A percentile compares a stretch with the other conserved stretches of the same genome.
Conservation (phyloP, 306 rosid genomes). For the Quercus engelmannii region DNA sequence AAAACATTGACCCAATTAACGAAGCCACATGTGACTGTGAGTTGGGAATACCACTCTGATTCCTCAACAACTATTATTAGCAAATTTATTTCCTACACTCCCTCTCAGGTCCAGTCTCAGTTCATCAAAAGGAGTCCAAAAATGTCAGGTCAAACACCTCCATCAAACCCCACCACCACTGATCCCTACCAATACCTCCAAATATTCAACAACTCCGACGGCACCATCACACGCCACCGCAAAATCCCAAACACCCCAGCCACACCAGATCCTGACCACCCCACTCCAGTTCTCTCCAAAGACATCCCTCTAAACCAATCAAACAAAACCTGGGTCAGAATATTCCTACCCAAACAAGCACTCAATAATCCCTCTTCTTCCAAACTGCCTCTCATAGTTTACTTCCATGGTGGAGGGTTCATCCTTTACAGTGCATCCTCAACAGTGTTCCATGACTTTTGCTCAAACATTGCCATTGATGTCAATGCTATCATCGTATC, state of each 20-base stretch:
- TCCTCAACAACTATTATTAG: too few relatives aligned
- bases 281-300: slow-evolving; percentile 35
- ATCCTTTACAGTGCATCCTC: slow-evolving; percentile 16
- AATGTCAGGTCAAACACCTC: not conserved
- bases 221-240: slow-evolving; percentile 33
- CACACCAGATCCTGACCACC: slow-evolving; percentile 27
- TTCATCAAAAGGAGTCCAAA: too few relatives aligned
- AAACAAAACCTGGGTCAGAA: slow-evolving; percentile 33
- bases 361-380: slow-evolving; percentile 4
- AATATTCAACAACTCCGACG: slow-evolving; percentile 31
- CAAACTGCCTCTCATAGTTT: slow-evolving; percentile 42
- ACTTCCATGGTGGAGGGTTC: slow-evolving; percentile 53
- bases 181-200: slow-evolving; percentile 39
- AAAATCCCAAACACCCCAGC: slow-evolving; percentile 27
- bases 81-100: too few relatives aligned
- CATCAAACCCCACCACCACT: not conserved
- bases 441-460: slow-evolving; percentile 16
- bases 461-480: too few relatives aligned
- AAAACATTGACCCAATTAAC: too few relatives aligned
- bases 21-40: too few relatives aligned
- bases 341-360: slow-evolving; percentile 36
- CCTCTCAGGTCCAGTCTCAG: too few relatives aligned
- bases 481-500: too few relatives aligned
- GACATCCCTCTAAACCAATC: slow-evolving; percentile 37
- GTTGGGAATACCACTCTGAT: too few relatives aligned